A percentile compares a stretch with the other conserved stretches of the same genome.
These are phyloP conservation scores for Xerocomellus amylosporus DNA, from an alignment of 768 basidiomycete genomes.

Conservation along the genomic window DNA sequence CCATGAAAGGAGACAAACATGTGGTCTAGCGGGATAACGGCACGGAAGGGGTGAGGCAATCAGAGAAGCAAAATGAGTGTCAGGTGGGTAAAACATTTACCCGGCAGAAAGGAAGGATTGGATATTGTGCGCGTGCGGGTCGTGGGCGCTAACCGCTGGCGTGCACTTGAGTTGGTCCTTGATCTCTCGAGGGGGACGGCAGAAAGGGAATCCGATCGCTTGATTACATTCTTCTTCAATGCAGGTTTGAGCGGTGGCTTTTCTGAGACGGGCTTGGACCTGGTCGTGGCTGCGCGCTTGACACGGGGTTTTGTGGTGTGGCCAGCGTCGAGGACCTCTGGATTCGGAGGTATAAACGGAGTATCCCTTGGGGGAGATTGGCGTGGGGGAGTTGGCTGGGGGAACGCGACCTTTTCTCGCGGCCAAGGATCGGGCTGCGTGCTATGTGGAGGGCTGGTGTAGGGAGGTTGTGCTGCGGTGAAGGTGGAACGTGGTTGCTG, in stretches of 20 bases:
- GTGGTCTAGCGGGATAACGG: slow-evolving; percentile 48
- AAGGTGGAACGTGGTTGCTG: slow-evolving; percentile 22
- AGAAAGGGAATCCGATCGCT: slow-evolving; percentile 24
- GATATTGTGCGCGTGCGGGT: slow-evolving; percentile 37
- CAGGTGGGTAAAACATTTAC: slow-evolving; percentile 13
- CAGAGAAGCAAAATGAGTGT: slow-evolving; percentile 13
- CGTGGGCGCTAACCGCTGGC: slow-evolving; percentile 32
- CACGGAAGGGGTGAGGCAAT: slow-evolving; percentile 25
- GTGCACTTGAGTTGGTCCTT: slow-evolving; percentile 42
- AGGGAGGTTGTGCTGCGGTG: slow-evolving; percentile 7
- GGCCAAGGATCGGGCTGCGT: slow-evolving; percentile 33
- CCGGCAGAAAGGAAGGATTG: slow-evolving; percentile 33
- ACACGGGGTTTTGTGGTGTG: slow-evolving; percentile 30
- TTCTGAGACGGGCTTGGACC: slow-evolving; percentile 22
- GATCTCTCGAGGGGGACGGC: slow-evolving; percentile 34
- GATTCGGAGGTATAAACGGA: slow-evolving; percentile 27
- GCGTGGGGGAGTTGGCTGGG: slow-evolving; percentile 22
- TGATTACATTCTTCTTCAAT: slow-evolving; percentile 46
- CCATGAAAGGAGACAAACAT: slow-evolving; percentile 69
- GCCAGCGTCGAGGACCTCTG: slow-evolving; percentile 17
- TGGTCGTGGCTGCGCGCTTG: slow-evolving; percentile 37
- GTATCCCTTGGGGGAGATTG: slow-evolving; percentile 17
- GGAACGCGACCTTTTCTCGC: slow-evolving; percentile 34
- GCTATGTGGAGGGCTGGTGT: slow-evolving; percentile 31
- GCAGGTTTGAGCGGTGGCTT: slow-evolving; percentile 52